Evolutionary conservation across 1,284 basidiomycete genomes (phyloP).

Genomic region (Marasmius tenuissimus): DNA sequence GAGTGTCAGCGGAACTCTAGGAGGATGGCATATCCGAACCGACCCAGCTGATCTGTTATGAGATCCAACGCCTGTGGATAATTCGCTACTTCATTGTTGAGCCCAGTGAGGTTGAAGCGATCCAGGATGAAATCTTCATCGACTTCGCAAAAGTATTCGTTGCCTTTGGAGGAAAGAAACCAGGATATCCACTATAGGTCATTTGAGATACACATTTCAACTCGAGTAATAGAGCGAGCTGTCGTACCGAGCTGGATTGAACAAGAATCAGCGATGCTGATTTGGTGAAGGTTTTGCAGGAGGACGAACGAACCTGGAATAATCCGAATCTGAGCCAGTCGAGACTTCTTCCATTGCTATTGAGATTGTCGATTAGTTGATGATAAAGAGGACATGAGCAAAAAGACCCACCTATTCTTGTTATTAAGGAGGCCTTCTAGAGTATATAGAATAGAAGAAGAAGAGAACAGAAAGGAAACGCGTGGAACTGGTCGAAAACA

Average conservation of each 20-base stretch:
- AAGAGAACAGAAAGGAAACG: background rate
- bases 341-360: conserved; percentile 79
- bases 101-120: conserved; percentile 95
- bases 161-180: conserved; percentile 96
- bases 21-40: conserved; percentile 19
- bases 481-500: too few relatives aligned
- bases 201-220: background rate
- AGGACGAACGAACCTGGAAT: conserved; percentile 67
- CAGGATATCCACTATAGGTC: conserved; percentile 87
- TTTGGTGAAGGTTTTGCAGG: conserved; percentile 5
- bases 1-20: background rate
- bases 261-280: conserved; percentile 13
- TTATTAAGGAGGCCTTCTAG: background rate
- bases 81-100: conserved; percentile 96
- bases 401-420: background rate
- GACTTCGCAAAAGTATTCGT: conserved; percentile 99
- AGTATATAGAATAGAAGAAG: background rate
- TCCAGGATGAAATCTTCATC: conserved; percentile 99
- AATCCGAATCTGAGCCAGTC: conserved; percentile 86
- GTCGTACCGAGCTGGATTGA: conserved; percentile 35
- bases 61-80: conserved; percentile 94
- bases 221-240: background rate
- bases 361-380: conserved; percentile 4
- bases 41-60: conserved; percentile 91
- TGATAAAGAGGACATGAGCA: background rate